Conservation (phyloP, 768 basidiomycete genomes). For the Auricularia heimuer region DNA sequence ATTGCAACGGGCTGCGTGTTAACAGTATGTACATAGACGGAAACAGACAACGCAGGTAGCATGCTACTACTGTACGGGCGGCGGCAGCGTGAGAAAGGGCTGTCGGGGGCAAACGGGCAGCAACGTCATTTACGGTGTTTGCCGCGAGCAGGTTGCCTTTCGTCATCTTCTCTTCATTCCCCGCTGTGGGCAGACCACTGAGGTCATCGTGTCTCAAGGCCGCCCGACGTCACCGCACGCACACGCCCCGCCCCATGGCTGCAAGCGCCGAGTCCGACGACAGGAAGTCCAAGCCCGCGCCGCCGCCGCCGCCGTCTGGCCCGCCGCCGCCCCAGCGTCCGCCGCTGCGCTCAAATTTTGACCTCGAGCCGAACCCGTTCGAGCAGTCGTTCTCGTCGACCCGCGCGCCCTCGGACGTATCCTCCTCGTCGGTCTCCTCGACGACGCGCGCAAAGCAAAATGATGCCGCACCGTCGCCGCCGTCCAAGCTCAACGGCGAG, state of each 20-base stretch:
- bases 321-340: slow-evolving; percentile 5
- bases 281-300: neutral
- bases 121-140: too few relatives aligned
- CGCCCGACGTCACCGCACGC: neutral
- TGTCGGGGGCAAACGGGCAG: too few relatives aligned
- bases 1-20: too few relatives aligned
- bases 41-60: too few relatives aligned
- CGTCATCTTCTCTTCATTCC: too few relatives aligned
- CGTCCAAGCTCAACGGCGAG: slow-evolving; percentile 19
- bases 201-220: too few relatives aligned
- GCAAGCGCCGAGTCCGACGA: neutral
- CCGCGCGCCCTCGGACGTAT: slow-evolving; percentile 16
- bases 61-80: too few relatives aligned
- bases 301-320: neutral
- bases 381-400: slow-evolving; percentile 79
- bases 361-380: slow-evolving; percentile 85
- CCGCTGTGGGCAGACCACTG: too few relatives aligned
- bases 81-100: too few relatives aligned
- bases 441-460: slow-evolving; percentile 16
- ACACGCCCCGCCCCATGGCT: neutral
- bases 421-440: slow-evolving; percentile 21
- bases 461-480: slow-evolving; percentile 4
- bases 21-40: too few relatives aligned
- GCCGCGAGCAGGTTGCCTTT: too few relatives aligned
- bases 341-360: slow-evolving; percentile 54